Base-by-base conservation (phyloP, 257 asterid genomes). In the Rhazya stricta region DNA sequence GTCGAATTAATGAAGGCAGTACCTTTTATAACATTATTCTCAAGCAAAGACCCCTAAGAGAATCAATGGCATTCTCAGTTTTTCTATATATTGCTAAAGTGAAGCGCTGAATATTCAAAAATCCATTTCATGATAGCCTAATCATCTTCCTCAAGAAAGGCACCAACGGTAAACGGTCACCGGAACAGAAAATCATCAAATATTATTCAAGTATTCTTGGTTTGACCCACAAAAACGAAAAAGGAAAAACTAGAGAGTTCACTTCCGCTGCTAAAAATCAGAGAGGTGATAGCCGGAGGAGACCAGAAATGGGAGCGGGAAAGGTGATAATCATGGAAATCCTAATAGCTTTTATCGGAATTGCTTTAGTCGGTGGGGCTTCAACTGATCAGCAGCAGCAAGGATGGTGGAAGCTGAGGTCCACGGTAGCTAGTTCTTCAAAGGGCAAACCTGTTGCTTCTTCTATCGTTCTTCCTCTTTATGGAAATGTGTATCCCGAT, bases 401-500 rank as follows among this genome's bases (percentile, higher is more conserved):
- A 60, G 83, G 83, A 63, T 85, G 90, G 94, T 83, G 93, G 83
- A 87, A 82, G 80, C 75, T 82, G 89, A 83, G 81, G 50, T 85
- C 90, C 53, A 32, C 68, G 13, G 68, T 60, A 51, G 65, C 45
- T 30, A 41, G 74, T 32, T 51, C 79, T n/a, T 81, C 88, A 58
- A 45, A 57, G 56, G 62, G 79, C 80, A 85, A 54, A 60, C 86
- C 75, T 77, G 62, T 73, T 66, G 84, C 85, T 9, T 83, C 95
- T 58, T 89, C 97, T 36, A 80, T 89, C 74, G 79, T 87, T 16
- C 86, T 92, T 75, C 94, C 94, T 53, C 87, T 92, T 18, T 89
- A 87, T 71, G 99, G 99, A 51, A 89, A 95, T 82, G 94, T 95
- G 80, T 92, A 89, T 80, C 99, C 99, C 42, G 77, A 88, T 74